Evolutionary conservation across 352 stramenopile genomes (phyloP), one percentile per base, ranked within the genome.

Genomic region (Saprolegnia diclina): DNA sequence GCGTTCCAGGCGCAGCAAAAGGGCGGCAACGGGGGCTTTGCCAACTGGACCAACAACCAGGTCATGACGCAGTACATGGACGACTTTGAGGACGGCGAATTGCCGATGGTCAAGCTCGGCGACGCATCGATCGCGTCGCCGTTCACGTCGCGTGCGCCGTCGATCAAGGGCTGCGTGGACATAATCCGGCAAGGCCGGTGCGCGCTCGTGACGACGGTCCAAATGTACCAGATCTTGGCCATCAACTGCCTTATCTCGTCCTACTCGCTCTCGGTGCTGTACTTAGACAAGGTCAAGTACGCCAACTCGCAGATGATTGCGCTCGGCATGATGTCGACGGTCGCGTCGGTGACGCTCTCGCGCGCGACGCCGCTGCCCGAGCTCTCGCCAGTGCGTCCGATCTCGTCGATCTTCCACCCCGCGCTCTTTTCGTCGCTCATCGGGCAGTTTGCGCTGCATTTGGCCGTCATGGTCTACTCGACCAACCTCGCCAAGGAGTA

Each of bases 111-210:
- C 6, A 98, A 99, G 81, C 86, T 99, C 42, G 97, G 97, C 11
- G 97, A 99, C 79, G 98, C 98, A 4, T 99, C 95, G 38, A 98
- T 99, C 55, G 98, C 98, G 29, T 99, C 97, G 67, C 98, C 98
- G 0, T 99, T 99, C 76, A 99, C 98, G 10, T 97, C 94, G 46
- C 79, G 92, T 82, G 79, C 97, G 77, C 84, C 96, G 73, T 94
- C 85, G 4, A 94, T 96, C 67, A 91, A 91, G 77, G 81, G 85
- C 26, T 95, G 85, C 61, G 92, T 99, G 19, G 90, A 98, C 67
- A 97, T 99, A 54, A 90, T 99, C 67, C 92, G 97, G 38, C 97
- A 99, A 72, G 98, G 98, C 10, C 87, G 98, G 45, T 99, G 98
- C 67, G 99, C 98, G 35, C 81, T 99, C n/a, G 96, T 99, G 16